Evolutionary conservation across 2,329 filamentous ascomycete species (phyloP).

Genomic region (Neopestalotiopsis rosae): DNA sequence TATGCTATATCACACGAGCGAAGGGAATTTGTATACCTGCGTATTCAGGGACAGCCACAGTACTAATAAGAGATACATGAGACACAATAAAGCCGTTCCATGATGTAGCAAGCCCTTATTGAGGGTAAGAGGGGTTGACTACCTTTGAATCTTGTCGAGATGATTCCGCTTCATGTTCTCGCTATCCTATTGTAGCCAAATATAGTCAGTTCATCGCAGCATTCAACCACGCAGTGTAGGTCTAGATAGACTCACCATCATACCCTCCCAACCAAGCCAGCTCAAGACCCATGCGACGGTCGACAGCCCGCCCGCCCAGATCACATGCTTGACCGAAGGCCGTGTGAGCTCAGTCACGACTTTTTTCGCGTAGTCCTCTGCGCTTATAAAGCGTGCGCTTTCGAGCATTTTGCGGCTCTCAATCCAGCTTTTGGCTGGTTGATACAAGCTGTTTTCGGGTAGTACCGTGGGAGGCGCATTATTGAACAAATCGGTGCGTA

Average conservation of each 20-base stretch:
- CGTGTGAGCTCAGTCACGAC: conserved; percentile 5
- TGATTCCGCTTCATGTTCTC: neutral
- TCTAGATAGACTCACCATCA: neutral
- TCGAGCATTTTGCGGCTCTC: conserved; percentile 12
- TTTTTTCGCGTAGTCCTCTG: conserved; percentile 5
- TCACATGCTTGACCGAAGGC: neutral
- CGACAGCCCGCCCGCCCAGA: conserved; percentile 12
- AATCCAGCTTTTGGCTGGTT: neutral
- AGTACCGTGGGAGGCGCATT: conserved; percentile 1
- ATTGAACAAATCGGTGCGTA: conserved; percentile 12
- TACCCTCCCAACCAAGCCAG: conserved; percentile 16
- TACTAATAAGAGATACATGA: no score
- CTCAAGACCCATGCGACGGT: conserved; percentile 13
- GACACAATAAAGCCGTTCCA: neutral
- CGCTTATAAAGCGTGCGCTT: neutral
- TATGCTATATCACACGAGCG: no score
- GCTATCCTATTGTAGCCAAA: no score
- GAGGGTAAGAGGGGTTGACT: neutral
- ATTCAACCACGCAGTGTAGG: no score
- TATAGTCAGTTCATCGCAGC: no score
- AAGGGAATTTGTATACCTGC: no score
- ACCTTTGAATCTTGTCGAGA: neutral
- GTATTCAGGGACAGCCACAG: no score
- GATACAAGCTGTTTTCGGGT: conserved; percentile 9
- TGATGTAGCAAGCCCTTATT: neutral